Base-by-base conservation (phyloP, 192 early-diverging fungal species). In the Gaertneriomyces sp. region DNA sequence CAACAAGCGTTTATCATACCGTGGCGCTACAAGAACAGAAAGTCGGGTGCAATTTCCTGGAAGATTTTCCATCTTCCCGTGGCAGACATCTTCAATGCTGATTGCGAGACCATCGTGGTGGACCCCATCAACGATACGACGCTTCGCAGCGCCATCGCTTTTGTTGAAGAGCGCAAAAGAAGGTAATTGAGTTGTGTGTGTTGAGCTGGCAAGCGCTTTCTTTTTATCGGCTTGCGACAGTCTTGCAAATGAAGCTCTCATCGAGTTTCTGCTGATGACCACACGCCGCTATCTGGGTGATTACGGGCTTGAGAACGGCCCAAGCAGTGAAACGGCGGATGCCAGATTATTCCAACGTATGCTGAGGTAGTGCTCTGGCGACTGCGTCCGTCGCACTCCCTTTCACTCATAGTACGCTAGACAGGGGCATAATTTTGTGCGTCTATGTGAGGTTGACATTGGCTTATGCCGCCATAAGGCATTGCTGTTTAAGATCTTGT, bases 401-500 rank as follows among this genome's bases (percentile, higher is more conserved):
- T 19, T 19, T 56, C 54, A 3, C 12, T 19, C 16, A 17, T 49
- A 12, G 47, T 7, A 63, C 38, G 9, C 11, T 51, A 78, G 76
- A 17, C 74, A 81, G 54, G 80, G 80, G 33, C 76, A 81, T 51
- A 81, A 81, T 58, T 71, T 81, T 49, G 73, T 81, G 63, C 50
- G 71, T n/a, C 64, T 81, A 2, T 72, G 76, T 43, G 50, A 60
- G 6, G 80, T 81, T 17, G 44, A 69, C 19, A 75, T 79, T 25
- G 80, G 80, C 2, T 71, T 81, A 8, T 81, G 80, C 45, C 61
- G 80, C 1, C 80, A 81, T 68, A 81, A 81, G 42, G 80, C 80
- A 4, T 52, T 81, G 20, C 72, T 81, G 10, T 81, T 81, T 60
- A 81, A 81, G 61, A 68, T 81, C 42, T 67, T 81, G 14, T 72